Evolutionary conservation across 1,139 yeast species (phyloP).

Genomic region (Taphrina deformans): DNA sequence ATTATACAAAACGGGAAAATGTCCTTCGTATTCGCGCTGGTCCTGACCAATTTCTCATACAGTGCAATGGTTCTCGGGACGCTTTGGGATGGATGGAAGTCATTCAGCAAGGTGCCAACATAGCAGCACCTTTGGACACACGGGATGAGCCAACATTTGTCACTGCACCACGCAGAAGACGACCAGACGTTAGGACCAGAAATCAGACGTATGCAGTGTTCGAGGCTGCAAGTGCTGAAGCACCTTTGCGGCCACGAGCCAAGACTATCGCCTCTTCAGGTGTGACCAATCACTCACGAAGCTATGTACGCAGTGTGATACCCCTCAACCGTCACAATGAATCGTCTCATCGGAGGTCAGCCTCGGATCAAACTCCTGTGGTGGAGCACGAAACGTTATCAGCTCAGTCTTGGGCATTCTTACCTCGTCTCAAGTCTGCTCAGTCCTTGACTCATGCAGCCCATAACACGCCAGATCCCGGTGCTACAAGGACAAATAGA

Average conservation of each 20-base stretch:
- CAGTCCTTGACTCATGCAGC: neutral
- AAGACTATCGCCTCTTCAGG: neutral
- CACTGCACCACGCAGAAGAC: slow-evolving; percentile 25
- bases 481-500: neutral
- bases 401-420: neutral
- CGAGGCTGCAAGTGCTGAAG: slow-evolving; percentile 20
- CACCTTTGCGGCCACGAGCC: slow-evolving; percentile 12
- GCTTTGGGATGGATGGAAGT: slow-evolving; percentile 64
- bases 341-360: neutral
- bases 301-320: slow-evolving; percentile 1
- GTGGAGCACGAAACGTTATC: neutral
- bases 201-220: slow-evolving; percentile 24
- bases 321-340: neutral
- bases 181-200: neutral
- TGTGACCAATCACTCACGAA: neutral
- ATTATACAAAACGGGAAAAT: slow-evolving; percentile 61
- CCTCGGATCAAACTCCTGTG: neutral
- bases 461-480: neutral
- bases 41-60: slow-evolving; percentile 63
- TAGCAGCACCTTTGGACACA: slow-evolving; percentile 41
- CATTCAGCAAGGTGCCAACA: slow-evolving; percentile 48
- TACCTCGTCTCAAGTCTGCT: neutral
- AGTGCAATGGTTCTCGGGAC: slow-evolving; percentile 53
- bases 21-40: slow-evolving; percentile 66
- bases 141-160: slow-evolving; percentile 16